phyloP scores from a whole-genome alignment of 1,139 yeast genomes.

The Diutina siamensis region DNA sequence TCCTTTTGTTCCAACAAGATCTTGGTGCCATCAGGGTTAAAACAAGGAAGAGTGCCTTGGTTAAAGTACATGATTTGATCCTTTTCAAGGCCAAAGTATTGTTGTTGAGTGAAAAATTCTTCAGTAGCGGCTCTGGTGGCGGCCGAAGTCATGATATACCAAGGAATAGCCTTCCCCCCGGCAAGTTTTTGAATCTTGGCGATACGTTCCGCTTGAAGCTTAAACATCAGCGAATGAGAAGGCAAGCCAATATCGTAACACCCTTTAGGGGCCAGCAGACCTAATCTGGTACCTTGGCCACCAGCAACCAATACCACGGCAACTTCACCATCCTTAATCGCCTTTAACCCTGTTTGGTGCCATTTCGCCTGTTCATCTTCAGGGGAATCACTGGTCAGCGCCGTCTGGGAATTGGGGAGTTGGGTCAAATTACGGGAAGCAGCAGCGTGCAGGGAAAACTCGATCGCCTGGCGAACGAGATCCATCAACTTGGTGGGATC shows the following conservation, averaged over 20 bases:
- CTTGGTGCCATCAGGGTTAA: slow-evolving; percentile 56
- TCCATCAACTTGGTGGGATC: slow-evolving; percentile 29
- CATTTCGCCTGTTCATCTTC: slow-evolving; percentile 25
- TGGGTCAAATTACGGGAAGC: slow-evolving; percentile 32
- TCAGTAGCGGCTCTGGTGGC: slow-evolving; percentile 80
- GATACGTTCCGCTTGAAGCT: slow-evolving; percentile 85
- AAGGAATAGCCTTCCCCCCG: slow-evolving; percentile 35
- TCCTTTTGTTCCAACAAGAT: slow-evolving; percentile 49
- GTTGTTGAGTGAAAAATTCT: slow-evolving; percentile 45
- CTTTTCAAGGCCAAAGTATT: slow-evolving; percentile 57
- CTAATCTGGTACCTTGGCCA: slow-evolving; percentile 94
- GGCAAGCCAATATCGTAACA: slow-evolving; percentile 84
- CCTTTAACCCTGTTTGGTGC: slow-evolving; percentile 50
- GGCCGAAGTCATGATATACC: slow-evolving; percentile 96
- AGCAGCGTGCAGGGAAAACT: slow-evolving; percentile 22
- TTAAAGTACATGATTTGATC: slow-evolving; percentile 68
- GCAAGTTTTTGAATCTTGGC: slow-evolving; percentile 51
- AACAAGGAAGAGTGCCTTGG: slow-evolving; percentile 94
- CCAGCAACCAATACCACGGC: slow-evolving; percentile 94
- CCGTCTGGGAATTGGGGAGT: slow-evolving; percentile 37
- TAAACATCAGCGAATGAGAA: slow-evolving; percentile 73
- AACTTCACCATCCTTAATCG: slow-evolving; percentile 62
- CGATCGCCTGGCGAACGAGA: slow-evolving; percentile 39
- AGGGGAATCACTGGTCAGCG: slow-evolving; percentile 33
- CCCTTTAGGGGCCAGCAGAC: slow-evolving; percentile 86